Base-by-base conservation (phyloP, 2,329 filamentous ascomycete genomes). In the Trichoderma harzianum region DNA sequence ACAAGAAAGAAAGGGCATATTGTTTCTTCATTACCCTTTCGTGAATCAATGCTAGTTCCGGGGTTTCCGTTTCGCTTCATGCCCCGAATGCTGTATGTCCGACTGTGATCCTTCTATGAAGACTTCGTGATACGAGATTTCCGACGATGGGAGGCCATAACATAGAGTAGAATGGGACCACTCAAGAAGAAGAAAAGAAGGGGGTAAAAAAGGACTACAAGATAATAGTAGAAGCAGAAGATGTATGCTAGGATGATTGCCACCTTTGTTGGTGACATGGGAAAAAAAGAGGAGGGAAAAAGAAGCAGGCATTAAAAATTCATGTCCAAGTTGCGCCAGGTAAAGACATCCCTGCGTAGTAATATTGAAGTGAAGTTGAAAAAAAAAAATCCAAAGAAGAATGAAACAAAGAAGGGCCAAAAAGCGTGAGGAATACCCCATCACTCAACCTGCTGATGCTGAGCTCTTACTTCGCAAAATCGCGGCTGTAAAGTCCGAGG, bases 391-490 rank as follows among this genome's bases (percentile, higher is more conserved):
- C 57, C 28, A 24, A 55, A 14, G 53, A 26, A 28, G 43, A 63
- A 30, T 34, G 18, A 28, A 30, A 57, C 8, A 65, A 26, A 55
- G 18, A 66, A 5, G 11, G 18, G 28, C 5, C 5, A 5, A 21
- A 34, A 4, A 36, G 21, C 51, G 34, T 18, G 30, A 53, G 28
- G 53, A 55, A 26, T 30, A 55, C 58, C 34, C 70, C 65, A 65
- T 66, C 70, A 64, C 53, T 71, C 30, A 18, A 39, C 26, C 75
- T 18, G 21, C 71, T 32, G 63, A 63, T 32, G 39, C 67, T 61
- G 63, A 58, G 53, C 66, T 62, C 66, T 69, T 61, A 53, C 66
- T 69, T 62, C 26, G 60, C 66, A 69, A 30, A 28, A 69, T 61
- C 66, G 66, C 57, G 14, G 66, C 66, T 16, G 66, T 69, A 34